These are phyloP conservation scores for Vitis riparia DNA, from an alignment of 164 flowering plant genomes.

Conservation along the genomic window DNA sequence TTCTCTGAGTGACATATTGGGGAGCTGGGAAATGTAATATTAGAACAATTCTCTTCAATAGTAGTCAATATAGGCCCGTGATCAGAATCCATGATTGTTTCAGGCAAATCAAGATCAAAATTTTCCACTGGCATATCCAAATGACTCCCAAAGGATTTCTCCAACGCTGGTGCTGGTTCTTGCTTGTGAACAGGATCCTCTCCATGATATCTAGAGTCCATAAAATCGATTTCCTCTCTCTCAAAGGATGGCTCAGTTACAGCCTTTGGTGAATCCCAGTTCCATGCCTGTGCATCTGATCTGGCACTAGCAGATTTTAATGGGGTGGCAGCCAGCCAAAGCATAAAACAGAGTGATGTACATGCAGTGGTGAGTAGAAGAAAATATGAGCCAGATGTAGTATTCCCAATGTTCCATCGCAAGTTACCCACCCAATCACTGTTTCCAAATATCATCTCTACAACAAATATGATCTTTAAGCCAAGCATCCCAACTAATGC, in stretches of 20 bases:
- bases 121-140: slow-evolving; percentile 30
- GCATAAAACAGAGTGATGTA: slow-evolving; percentile 68
- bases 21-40: slow-evolving; percentile 15
- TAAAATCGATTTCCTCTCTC: slow-evolving; percentile 28
- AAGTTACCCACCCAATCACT: slow-evolving; percentile 81
- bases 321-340: slow-evolving; percentile 87
- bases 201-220: slow-evolving; percentile 19
- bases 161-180: slow-evolving; percentile 17
- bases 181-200: slow-evolving; percentile 33
- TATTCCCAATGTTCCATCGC: slow-evolving; percentile 61
- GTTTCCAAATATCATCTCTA: slow-evolving; percentile 81
- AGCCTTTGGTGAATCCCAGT: slow-evolving; percentile 38
- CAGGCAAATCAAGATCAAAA: slow-evolving; percentile 49
- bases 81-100: slow-evolving; percentile 51
- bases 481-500: slow-evolving; percentile 74
- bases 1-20: slow-evolving; percentile 24
- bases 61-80: slow-evolving; percentile 27
- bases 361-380: slow-evolving; percentile 52
- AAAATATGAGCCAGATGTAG: slow-evolving; percentile 40
- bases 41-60: slow-evolving; percentile 33
- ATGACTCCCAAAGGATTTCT: slow-evolving; percentile 26
- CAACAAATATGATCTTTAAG: slow-evolving; percentile 62
- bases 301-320: slow-evolving; percentile 68
- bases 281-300: slow-evolving; percentile 44
- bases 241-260: slow-evolving; percentile 27